Evolutionary conservation across 23 red algal species (phyloP), one percentile per base, ranked within the genome.

Genomic region (Gracilariopsis chorda): DNA sequence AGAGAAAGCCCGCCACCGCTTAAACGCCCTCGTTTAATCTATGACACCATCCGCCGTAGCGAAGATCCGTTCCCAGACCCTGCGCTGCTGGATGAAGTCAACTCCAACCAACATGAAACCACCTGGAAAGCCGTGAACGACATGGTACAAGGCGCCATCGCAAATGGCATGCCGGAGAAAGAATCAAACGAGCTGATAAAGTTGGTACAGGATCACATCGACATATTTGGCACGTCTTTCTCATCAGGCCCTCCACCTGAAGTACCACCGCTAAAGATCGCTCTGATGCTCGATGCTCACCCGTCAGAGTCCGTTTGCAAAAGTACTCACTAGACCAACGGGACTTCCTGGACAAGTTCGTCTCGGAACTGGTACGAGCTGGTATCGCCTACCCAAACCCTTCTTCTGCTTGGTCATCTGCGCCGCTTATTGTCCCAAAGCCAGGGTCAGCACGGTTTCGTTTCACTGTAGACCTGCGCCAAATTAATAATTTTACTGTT

Each of bases 241-340:
- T 80, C 48, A 7, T 51, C 43, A 3, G 75, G 75, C 7, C 80
- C 80, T 7, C 8, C 57, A 10, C 53, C 58, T 5, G n/a, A 65
- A 19, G 37, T 84, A 16, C n/a, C 52, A 23, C 80, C 57, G 12
- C 21, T 84, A 17, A 69, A 62, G 21, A 84, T 84, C 17, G 4
- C 5, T 4, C 58, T 84, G 17, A 62, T 19, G 4, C 55, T 29
- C 25, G 44, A 67, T 49, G 57, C 55, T 4, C 32, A 61, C 8
- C 80, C 57, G 17, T 84, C 7, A 20, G 57, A 6, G 55, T 84
- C 41, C 6, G 32, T 17, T 51, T 71, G 3, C 62, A 60, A 45
- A 71, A 51, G 39, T 71, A 86, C 82, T 86, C 82, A 4, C 30
- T n/a, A 39, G 55, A 62, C 9, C 80, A 84, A 64, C 21, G 51